Evolutionary conservation across 345 rosid genomes (phyloP).

Genomic region (Citrus unshiu): DNA sequence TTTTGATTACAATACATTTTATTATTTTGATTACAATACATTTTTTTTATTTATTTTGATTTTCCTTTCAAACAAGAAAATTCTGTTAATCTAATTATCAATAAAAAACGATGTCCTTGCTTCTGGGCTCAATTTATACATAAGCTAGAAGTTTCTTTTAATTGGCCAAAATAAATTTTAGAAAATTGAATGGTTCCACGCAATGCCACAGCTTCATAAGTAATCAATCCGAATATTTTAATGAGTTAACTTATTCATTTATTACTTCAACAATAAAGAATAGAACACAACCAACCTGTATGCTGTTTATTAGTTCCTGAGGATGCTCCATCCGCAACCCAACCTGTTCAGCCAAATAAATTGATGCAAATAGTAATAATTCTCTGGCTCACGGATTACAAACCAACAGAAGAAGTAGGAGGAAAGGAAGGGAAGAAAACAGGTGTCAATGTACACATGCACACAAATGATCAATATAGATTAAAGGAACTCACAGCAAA

Average conservation of each 20-base stretch:
- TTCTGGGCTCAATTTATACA: background rate
- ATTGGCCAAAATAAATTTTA: background rate
- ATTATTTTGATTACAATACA: background rate
- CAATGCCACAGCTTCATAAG: background rate
- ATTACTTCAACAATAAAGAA: background rate
- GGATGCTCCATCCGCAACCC: conserved; percentile 98
- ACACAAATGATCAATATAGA: background rate
- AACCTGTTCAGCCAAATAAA: conserved; percentile 50
- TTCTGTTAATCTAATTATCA: background rate
- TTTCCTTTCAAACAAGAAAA: background rate
- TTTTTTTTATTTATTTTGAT: too few species aligned
- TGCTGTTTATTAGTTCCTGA: conserved; percentile 81
- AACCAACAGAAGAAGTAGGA: background rate
- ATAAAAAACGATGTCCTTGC: background rate
- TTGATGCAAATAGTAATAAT: conserved; percentile 3
- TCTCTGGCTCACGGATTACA: background rate
- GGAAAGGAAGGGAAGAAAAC: background rate
- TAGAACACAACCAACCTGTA: conserved; percentile 54
- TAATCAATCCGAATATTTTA: background rate
- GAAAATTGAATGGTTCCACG: background rate
- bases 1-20: background rate
- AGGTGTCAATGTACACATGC: background rate
- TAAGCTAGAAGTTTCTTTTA: background rate
- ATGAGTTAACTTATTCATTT: background rate
- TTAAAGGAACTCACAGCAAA: conserved; percentile 63